Evolutionary conservation across 2,329 filamentous ascomycete genomes (phyloP).

Genomic region (Fusarium camptoceras): DNA sequence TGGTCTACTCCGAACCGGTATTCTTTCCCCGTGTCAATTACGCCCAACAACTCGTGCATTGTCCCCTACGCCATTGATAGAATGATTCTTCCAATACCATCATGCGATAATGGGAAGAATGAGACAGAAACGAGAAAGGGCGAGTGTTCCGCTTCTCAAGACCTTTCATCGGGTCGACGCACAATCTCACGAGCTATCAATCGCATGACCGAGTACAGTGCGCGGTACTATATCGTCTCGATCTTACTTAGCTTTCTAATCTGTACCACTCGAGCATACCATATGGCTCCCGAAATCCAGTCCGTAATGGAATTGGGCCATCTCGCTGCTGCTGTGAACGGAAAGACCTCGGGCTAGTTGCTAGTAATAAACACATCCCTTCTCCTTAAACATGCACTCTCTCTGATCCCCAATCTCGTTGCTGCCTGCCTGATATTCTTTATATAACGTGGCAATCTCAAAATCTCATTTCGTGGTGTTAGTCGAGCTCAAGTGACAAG

Average conservation of each 20-base stretch:
- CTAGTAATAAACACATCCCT: background rate
- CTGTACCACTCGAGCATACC: background rate
- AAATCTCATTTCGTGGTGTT: background rate
- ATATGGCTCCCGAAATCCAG: background rate
- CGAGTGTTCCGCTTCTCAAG: background rate
- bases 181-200: background rate
- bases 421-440: background rate
- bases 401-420: accelerated
- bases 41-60: accelerated
- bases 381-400: accelerated
- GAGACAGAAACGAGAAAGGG: background rate
- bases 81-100: background rate
- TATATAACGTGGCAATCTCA: background rate
- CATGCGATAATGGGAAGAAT: background rate
- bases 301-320: background rate
- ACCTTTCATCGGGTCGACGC: background rate
- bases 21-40: background rate
- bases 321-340: background rate
- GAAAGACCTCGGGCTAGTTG: background rate
- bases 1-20: background rate
- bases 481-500: background rate
- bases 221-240: accelerated
- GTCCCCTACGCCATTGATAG: accelerated
- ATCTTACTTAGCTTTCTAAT: accelerated
- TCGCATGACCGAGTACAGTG: accelerated